These are phyloP conservation scores for Aureobasidium uvarum DNA, from an alignment of 2,329 filamentous ascomycete genomes.

Conservation along the genomic window DNA sequence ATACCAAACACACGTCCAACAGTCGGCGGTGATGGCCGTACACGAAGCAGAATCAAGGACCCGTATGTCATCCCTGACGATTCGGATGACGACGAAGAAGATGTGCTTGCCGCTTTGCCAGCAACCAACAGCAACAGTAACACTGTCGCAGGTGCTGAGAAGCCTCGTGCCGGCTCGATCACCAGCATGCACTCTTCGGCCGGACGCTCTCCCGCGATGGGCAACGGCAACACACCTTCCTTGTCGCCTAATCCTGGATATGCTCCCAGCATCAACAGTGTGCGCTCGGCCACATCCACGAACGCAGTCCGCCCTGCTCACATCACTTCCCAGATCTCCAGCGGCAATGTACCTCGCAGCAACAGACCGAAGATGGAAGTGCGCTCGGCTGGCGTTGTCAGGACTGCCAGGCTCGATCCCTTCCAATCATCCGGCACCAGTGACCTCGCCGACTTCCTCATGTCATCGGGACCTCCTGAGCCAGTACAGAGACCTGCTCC, in stretches of 20 bases:
- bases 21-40: constrained; percentile 56
- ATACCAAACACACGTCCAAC: not conserved
- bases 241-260: constrained; percentile 22
- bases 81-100: constrained; percentile 51
- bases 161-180: not conserved
- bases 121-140: constrained; percentile 35
- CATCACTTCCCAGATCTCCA: constrained; percentile 25
- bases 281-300: constrained; percentile 32
- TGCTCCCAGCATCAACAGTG: constrained; percentile 24
- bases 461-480: constrained; percentile 41
- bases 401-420: constrained; percentile 32
- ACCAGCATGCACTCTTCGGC: constrained; percentile 14
- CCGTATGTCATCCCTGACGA: constrained; percentile 83
- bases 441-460: constrained; percentile 47
- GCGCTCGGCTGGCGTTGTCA: constrained; percentile 32
- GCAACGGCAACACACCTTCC: not conserved
- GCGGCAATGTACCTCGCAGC: constrained; percentile 27
- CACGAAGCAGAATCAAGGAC: constrained; percentile 75
- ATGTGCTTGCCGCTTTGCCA: constrained; percentile 41
- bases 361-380: constrained; percentile 27
- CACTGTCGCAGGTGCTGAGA: constrained; percentile 28
- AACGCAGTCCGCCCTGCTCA: constrained; percentile 27
- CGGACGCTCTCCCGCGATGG: constrained; percentile 9
- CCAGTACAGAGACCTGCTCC: constrained; percentile 29
- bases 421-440: constrained; percentile 36